Evolutionary conservation across 2,329 filamentous ascomycete genomes (phyloP).

Genomic region (Trichoderma aggressivum): DNA sequence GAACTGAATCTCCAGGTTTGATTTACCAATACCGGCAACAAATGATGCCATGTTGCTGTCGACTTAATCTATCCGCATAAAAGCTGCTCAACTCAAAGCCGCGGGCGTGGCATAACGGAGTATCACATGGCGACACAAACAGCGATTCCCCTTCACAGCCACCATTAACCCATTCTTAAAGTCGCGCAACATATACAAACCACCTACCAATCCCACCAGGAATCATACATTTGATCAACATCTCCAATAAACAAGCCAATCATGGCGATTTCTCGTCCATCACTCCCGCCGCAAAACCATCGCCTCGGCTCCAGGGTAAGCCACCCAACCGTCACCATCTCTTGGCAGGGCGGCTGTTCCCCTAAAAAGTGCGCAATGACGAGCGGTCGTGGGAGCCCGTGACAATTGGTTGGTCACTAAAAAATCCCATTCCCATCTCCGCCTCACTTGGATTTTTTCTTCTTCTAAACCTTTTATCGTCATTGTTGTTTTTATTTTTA

Average conservation of each 20-base stretch:
- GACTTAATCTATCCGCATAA: background rate
- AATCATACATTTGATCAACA: background rate
- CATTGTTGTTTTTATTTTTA: background rate
- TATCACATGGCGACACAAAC: background rate
- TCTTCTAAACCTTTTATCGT: background rate
- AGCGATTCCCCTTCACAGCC: background rate
- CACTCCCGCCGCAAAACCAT: too few relatives aligned
- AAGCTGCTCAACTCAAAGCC: background rate
- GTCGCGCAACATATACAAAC: background rate
- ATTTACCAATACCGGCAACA: background rate
- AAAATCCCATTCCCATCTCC: background rate
- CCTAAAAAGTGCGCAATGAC: conserved; percentile 10
- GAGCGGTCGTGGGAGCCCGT: conserved; percentile 10
- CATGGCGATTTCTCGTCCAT: background rate
- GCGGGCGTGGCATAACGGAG: background rate
- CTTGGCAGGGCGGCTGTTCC: background rate
- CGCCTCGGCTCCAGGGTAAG: background rate
- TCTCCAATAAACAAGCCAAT: background rate
- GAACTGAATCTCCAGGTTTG: background rate
- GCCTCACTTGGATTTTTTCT: background rate
- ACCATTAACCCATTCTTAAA: background rate
- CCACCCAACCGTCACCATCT: background rate
- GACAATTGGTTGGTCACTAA: conserved; percentile 18
- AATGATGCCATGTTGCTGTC: background rate
- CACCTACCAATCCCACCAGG: too few relatives aligned